Conservation (phyloP, 108 stramenopile species). For the Epipyxis sp. region DNA sequence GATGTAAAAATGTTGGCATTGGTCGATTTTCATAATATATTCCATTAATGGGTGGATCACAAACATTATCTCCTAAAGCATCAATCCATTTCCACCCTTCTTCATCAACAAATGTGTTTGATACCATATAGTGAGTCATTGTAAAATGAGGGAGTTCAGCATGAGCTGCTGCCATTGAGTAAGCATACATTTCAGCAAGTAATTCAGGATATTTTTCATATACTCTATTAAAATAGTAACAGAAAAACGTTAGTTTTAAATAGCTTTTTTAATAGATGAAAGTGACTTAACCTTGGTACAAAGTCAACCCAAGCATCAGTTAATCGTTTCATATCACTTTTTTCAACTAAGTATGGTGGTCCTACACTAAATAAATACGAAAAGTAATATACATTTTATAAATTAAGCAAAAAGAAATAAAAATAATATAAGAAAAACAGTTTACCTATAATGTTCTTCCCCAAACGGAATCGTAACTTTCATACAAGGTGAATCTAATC, state of each 20-base stretch:
- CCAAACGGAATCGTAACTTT: constrained; percentile 58
- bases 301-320: constrained; percentile 71
- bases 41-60: not conserved
- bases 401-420: too few relatives aligned
- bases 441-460: constrained; percentile 2
- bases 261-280: not conserved
- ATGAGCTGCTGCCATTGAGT: constrained; percentile 76
- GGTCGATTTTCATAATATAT: not conserved
- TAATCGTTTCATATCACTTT: constrained; percentile 72
- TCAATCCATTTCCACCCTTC: constrained; percentile 72
- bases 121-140: constrained; percentile 73
- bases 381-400: too few relatives aligned
- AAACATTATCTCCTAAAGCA: constrained; percentile 11
- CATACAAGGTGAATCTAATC: constrained; percentile 49
- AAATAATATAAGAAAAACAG: too few relatives aligned
- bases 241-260: not conserved
- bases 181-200: constrained; percentile 56
- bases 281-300: constrained; percentile 45
- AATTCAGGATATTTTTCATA: constrained; percentile 65
- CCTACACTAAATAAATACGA: constrained; percentile 76
- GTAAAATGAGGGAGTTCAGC: constrained; percentile 66
- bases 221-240: constrained; percentile 40
- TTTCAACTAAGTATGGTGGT: constrained; percentile 81
- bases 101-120: constrained; percentile 49
- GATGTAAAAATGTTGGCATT: constrained; percentile 32